phyloP scores from a whole-genome alignment of 2,329 filamentous ascomycete genomes.

The Colletotrichum spinosum region DNA sequence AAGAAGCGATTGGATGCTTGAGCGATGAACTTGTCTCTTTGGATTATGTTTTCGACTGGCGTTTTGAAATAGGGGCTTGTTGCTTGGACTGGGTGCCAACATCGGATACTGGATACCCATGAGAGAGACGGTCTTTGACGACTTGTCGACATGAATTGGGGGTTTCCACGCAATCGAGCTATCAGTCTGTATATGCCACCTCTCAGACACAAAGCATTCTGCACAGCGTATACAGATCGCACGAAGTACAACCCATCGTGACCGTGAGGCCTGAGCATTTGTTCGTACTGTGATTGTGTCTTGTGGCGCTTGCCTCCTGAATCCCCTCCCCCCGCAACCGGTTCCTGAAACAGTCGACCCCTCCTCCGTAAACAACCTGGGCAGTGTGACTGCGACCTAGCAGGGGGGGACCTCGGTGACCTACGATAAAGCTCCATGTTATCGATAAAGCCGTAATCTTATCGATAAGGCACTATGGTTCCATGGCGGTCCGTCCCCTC shows the following conservation, averaged over 20 bases:
- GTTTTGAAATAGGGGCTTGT: slow-evolving; percentile 15
- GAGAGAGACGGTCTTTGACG: slow-evolving; percentile 32
- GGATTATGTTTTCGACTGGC: slow-evolving; percentile 12
- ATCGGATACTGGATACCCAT: slow-evolving; percentile 35
- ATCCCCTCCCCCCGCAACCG: slow-evolving; percentile 4
- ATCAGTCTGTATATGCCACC: too few relatives aligned
- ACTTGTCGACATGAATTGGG: not conserved
- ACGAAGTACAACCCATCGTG: too few relatives aligned
- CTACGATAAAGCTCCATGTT: slow-evolving; percentile 18
- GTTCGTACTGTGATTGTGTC: too few relatives aligned
- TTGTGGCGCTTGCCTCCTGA: too few relatives aligned
- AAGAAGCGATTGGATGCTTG: too few relatives aligned
- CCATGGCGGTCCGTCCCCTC: slow-evolving; percentile 18
- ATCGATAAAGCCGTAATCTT: not conserved
- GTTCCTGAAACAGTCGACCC: slow-evolving; percentile 33
- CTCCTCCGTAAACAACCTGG: slow-evolving; percentile 13
- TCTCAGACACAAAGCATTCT: too few relatives aligned
- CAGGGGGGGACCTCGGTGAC: too few relatives aligned
- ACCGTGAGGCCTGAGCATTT: too few relatives aligned
- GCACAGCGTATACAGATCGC: too few relatives aligned
- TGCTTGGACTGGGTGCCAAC: slow-evolving; percentile 21
- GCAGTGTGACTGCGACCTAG: too few relatives aligned
- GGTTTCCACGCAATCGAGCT: too few relatives aligned
- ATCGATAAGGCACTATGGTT: slow-evolving; percentile 29
- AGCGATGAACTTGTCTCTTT: not conserved